Evolutionary conservation across 805 yeast genomes (phyloP), one percentile per base, ranked within the genome.

Genomic region (Jamesozyma piceae): DNA sequence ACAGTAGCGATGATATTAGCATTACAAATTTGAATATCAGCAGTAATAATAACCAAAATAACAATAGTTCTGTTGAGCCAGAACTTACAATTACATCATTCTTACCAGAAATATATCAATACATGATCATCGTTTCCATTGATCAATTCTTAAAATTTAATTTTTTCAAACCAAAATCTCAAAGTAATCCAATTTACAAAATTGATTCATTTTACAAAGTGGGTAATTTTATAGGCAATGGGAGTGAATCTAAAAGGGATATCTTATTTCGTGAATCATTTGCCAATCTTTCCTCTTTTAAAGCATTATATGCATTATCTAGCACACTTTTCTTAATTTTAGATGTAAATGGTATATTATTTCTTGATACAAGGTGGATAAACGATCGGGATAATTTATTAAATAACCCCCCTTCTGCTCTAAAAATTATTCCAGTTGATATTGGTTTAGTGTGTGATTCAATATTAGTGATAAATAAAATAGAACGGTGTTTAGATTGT

Each of bases 361-460:
- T 57, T 17, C 37, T 55, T 9, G 48, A 57, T 42, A 43, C 52
- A 14, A 42, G 43, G 10, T 31, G 43, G 3, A 31, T 55, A n/a
- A 18, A 41, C 9, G 47, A 51, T 38, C 15, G 38, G 2, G 32
- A 37, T n/a, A 39, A 43, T 35, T 19, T 44, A 13, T n/a, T 42
- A 5, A 37, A 37, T 19, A 47, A 42, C 34, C 24, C 40, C 21
- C 31, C 35, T 14, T 28, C 39, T 8, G 43, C 53, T 3, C 11
- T 55, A 10, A 51, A 54, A 35, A 38, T 52, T 14, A 49, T 55
- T 10, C 35, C 49, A 17, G 49, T 46, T 37, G 38, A 53, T 29
- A 39, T 59, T 15, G 62, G 60, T 2, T 39, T 51, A 5, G 49
- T 57, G 9, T 49, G 51, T 15, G 62, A 60, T 43, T 49, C 55